Conservation (phyloP, 2,329 filamentous ascomycete genomes). For the Microcera coccophila region DNA sequence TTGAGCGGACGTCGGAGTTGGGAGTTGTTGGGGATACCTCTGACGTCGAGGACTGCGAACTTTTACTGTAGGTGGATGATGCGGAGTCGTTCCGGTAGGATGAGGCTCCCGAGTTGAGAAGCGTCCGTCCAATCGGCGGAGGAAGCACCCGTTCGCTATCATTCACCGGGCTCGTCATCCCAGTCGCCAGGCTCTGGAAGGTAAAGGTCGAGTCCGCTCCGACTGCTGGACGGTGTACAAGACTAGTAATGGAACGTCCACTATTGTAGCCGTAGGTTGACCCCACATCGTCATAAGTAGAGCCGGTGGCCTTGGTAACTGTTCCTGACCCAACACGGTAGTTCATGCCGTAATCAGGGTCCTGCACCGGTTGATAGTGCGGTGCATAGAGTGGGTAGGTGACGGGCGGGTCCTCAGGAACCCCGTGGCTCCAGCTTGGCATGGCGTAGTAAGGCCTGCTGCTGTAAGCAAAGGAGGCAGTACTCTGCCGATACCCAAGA, state of each 20-base stretch:
- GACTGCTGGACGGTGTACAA: constrained; percentile 15
- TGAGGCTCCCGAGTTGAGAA: constrained; percentile 17
- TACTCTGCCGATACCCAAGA: constrained; percentile 17
- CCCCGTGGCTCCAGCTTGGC: constrained; percentile 20
- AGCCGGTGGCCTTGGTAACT: constrained; percentile 12
- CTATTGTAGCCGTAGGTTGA: constrained; percentile 24
- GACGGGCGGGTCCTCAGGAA: constrained; percentile 25
- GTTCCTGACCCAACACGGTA: constrained; percentile 23
- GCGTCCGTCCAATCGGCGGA: constrained; percentile 12
- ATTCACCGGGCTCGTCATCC: background rate
- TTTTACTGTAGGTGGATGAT: constrained; percentile 21
- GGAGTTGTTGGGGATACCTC: constrained; percentile 20
- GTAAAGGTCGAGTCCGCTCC: constrained; percentile 7
- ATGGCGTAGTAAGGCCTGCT: constrained; percentile 25
- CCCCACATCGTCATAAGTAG: constrained; percentile 27
- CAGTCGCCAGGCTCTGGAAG: constrained; percentile 21
- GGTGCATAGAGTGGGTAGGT: constrained; percentile 25
- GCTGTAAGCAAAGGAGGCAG: constrained; percentile 22
- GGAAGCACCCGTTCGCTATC: constrained; percentile 21
- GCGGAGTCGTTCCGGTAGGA: constrained; percentile 27
- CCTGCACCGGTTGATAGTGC: constrained; percentile 17
- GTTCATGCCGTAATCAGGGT: constrained; percentile 25
- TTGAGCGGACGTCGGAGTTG: constrained; percentile 16
- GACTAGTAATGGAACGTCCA: constrained; percentile 10
- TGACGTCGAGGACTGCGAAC: constrained; percentile 15